Base-by-base conservation (phyloP, 2,329 filamentous ascomycete species). In the Bipolaris gigantea region DNA sequence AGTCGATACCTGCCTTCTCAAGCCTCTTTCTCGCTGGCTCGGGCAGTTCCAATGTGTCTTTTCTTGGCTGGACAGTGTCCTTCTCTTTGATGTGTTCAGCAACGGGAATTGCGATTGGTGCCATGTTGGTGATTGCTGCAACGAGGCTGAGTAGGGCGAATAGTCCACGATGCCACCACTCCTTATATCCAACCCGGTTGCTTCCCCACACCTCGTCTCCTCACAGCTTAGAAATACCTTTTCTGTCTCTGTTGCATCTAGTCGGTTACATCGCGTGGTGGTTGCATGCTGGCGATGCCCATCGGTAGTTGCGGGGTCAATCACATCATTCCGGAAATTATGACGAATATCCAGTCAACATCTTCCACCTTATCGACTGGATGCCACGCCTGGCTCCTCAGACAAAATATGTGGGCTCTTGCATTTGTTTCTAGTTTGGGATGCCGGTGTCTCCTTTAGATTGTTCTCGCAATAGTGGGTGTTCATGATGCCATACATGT, bases 1-100 rank as follows among this genome's bases (percentile, higher is more conserved):
- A 77, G 66, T 91, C 86, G 48, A 90, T 81, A 1, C 85, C 87
- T 0, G 85, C 86, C 57, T 88, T 89, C 61, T 85, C 82, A 0
- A 90, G 78, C 4, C 88, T 80, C 44, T 79, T 75, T 1, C 80
- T 78, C 1, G 87, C 76, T 1, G 81, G 63, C 9, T 78, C 78
- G 2, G 88, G 88, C 6, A 90, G 76, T 1, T 78, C 80, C 1
- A 91, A 77, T 0, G 75, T 85, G 66, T 89, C 86, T 64, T 89
- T 90, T 57, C 75, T 80, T 0, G 82, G 87, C 55, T 81, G 74
- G 6, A 81, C 82, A 13, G 85, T 82, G 66, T 90, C 88, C 35
- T 81, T 80, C 32, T 64, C 59, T 47, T 62, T 53, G 56, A 90
- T 89, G 33, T 78, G 76, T 5, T 83, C 46, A 25, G 39, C 56